A percentile compares a stretch with the other conserved stretches of the same genome.
These are phyloP conservation scores for Rhizoclosmatium globosum DNA, from an alignment of 192 early-diverging fungal species.

Conservation along the genomic window DNA sequence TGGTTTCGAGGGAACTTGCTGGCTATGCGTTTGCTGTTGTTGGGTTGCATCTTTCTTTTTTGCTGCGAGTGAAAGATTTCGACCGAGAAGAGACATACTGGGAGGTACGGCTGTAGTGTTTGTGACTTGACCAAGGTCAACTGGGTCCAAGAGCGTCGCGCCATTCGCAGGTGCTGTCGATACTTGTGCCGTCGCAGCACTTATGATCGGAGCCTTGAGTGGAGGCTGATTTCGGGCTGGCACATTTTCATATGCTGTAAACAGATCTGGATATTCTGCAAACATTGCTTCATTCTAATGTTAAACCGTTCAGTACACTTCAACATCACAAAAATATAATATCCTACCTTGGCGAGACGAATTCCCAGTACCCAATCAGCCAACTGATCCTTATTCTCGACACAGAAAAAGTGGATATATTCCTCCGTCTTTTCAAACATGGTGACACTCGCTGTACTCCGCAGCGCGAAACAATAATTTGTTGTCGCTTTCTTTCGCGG, in stretches of 20 bases:
- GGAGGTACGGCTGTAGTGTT: background rate
- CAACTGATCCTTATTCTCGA: constrained; percentile 68
- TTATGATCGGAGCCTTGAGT: background rate
- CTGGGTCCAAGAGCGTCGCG: background rate
- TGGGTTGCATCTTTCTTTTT: constrained; percentile 1
- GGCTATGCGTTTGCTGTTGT: background rate
- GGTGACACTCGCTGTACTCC: constrained; percentile 77
- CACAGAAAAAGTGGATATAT: constrained; percentile 79
- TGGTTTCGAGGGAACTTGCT: constrained; percentile 17
- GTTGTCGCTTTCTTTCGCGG: constrained; percentile 77
- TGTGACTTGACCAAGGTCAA: no score
- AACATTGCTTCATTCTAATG: constrained; percentile 50
- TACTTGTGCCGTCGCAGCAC: no score
- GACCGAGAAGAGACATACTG: constrained; percentile 18
- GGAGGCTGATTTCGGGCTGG: constrained; percentile 36
- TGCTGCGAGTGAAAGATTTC: constrained; percentile 4
- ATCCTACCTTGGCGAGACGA: constrained; percentile 71
- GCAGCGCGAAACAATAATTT: constrained; percentile 82
- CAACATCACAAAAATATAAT: background rate
- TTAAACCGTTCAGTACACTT: constrained; percentile 1
- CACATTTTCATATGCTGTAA: constrained; percentile 49
- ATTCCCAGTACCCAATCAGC: constrained; percentile 79
- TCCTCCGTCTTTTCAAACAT: constrained; percentile 88
- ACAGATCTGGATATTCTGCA: constrained; percentile 52
- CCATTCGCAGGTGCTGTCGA: background rate